A percentile compares a stretch with the other conserved stretches of the same genome.
Evolutionary conservation across 2,329 filamentous ascomycete species (phyloP).

Genomic region (Pestalotiopsis sp.): DNA sequence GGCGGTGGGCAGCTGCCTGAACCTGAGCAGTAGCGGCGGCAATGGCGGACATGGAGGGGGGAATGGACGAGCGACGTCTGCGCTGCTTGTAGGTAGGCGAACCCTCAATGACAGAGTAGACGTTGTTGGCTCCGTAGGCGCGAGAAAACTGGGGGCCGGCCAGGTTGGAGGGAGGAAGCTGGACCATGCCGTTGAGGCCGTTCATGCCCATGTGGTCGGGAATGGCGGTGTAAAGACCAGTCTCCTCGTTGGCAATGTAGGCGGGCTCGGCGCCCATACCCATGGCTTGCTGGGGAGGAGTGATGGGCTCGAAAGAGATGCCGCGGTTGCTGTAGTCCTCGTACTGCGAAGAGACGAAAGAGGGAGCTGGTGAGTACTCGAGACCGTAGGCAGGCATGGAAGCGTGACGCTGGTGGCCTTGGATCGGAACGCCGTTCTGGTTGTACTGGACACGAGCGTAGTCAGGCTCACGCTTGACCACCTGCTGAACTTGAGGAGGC

Average conservation of each 20-base stretch:
- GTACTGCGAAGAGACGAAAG: slow-evolving; percentile 97
- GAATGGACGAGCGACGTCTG: slow-evolving; percentile 89
- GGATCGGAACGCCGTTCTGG: slow-evolving; percentile 86
- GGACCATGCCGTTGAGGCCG: slow-evolving; percentile 85
- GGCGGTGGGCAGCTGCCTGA: slow-evolving; percentile 68
- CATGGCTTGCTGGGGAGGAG: slow-evolving; percentile 87
- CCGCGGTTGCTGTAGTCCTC: slow-evolving; percentile 97
- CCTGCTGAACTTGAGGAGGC: slow-evolving; percentile 62
- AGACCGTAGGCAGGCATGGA: slow-evolving; percentile 97
- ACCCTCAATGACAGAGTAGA: slow-evolving; percentile 95
- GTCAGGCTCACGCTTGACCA: slow-evolving; percentile 88
- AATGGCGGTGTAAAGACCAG: slow-evolving; percentile 91
- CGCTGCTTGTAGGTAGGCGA: slow-evolving; percentile 99
- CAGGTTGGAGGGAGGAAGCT: slow-evolving; percentile 84
- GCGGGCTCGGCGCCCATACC: slow-evolving; percentile 85
- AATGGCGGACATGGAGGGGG: slow-evolving; percentile 72
- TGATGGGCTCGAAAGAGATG: slow-evolving; percentile 95
- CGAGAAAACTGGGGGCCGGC: slow-evolving; percentile 79
- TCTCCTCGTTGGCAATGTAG: slow-evolving; percentile 98
- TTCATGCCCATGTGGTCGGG: slow-evolving; percentile 80
- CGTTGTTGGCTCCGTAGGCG: slow-evolving; percentile 73
- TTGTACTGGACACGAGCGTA: slow-evolving; percentile 85
- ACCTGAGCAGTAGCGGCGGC: slow-evolving; percentile 64
- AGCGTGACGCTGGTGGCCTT: slow-evolving; percentile 87
- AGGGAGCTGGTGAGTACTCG: slow-evolving; percentile 97